Evolutionary conservation across 768 basidiomycete genomes (phyloP), one percentile per base, ranked within the genome.

Genomic region (Leucocoprinus birnbaumii): DNA sequence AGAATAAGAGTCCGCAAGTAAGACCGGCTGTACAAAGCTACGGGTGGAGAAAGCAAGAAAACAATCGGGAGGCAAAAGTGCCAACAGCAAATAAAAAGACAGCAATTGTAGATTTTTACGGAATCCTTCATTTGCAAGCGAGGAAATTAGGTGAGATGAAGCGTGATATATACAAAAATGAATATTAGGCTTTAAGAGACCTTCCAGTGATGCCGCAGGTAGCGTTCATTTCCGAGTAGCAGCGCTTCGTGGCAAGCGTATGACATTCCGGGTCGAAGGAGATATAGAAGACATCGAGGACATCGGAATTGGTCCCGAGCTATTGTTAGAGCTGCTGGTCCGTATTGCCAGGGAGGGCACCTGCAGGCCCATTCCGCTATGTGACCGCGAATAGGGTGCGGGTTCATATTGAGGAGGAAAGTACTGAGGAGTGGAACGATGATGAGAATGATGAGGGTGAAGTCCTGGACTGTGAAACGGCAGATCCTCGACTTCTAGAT

Each of bases 281-380:
- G 54, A 55, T 11, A 41, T 25, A 34, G 54, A 48, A 9, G 54
- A 55, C 31, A 49, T 55, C 9, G 53, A 55, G 8, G 53, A 55
- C 13, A 41, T 26, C 7, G 53, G 53, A 2, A 37, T 19, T 31
- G 54, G 54, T 21, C 54, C 54, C 13, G 54, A 55, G 26, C 54
- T 55, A 43, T 55, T 55, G 22, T 55, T 55, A n/a, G 54, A 55
- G 21, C 47, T 55, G 41, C 27, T 55, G 1, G 47, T 48, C 22
- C 40, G 47, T 41, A 49, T 13, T 24, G 31, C 48, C 31, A 55
- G 43, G 16, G 48, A n/a, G 34, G 54, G 40, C 31, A 43, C 54
- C 34, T 42, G 47, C 10, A 38, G 7, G 7, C 48, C 40, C 24
- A 21, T 37, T 18, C 21, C 40, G 16, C 25, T 38, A 9, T 43